These are phyloP conservation scores for Batrachochytrium dendrobatidis DNA, from an alignment of 371 early-diverging fungal genomes.

Conservation along the genomic window DNA sequence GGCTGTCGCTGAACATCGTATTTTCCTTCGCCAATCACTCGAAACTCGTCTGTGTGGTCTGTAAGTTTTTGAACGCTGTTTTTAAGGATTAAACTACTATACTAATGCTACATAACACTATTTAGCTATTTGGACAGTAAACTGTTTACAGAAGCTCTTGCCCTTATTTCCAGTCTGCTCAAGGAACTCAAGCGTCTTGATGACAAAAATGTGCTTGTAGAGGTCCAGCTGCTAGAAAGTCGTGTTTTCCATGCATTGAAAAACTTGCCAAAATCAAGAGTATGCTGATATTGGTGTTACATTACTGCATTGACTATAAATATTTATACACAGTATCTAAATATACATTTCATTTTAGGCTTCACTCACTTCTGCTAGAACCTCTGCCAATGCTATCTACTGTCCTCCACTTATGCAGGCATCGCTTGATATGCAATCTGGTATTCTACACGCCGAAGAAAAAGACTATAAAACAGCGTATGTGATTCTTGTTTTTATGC, in stretches of 20 bases:
- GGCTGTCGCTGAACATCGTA: slow-evolving; percentile 83
- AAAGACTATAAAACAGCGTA: slow-evolving; percentile 98
- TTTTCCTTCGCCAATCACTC: slow-evolving; percentile 86
- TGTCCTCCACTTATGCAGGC: slow-evolving; percentile 98
- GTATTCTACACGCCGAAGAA: slow-evolving; percentile 95
- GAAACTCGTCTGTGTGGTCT: slow-evolving; percentile 88
- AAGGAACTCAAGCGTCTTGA: slow-evolving; percentile 96
- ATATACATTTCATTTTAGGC: slow-evolving; percentile 47
- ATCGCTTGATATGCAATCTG: slow-evolving; percentile 93
- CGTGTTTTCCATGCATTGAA: slow-evolving; percentile 87
- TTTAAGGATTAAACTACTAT: neutral
- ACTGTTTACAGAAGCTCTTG: slow-evolving; percentile 86
- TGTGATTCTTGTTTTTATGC: slow-evolving; percentile 3
- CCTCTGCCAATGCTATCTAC: slow-evolving; percentile 95
- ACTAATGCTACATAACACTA: neutral
- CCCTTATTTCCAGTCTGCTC: slow-evolving; percentile 73
- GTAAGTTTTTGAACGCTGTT: slow-evolving; percentile 26
- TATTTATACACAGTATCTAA: neutral
- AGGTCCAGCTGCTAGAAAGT: slow-evolving; percentile 94
- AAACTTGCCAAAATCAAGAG: slow-evolving; percentile 90
- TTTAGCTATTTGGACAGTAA: slow-evolving; percentile 79
- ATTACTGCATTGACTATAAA: neutral
- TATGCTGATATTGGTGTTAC: slow-evolving; percentile 21
- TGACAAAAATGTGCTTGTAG: slow-evolving; percentile 95
- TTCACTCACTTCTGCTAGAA: slow-evolving; percentile 93